These are phyloP conservation scores for Candida sanyaensis DNA, from an alignment of 1,139 yeast species.

Conservation along the genomic window DNA sequence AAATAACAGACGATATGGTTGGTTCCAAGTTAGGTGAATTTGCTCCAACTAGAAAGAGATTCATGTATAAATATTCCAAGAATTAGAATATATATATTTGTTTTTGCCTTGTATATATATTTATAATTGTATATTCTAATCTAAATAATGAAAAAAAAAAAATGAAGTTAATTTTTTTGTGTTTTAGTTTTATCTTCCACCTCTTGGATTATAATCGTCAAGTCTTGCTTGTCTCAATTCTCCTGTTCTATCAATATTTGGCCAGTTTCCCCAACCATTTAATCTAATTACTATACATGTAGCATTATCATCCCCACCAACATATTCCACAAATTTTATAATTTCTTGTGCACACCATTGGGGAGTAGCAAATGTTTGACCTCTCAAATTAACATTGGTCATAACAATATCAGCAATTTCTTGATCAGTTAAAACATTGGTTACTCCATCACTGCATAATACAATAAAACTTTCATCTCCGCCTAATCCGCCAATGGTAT, in stretches of 20 bases:
- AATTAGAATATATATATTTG: slow-evolving; percentile 28
- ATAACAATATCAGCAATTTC: slow-evolving; percentile 87
- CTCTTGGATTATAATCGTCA: slow-evolving; percentile 47
- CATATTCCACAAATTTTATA: slow-evolving; percentile 76
- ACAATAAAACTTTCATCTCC: slow-evolving; percentile 85
- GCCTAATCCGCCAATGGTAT: slow-evolving; percentile 54
- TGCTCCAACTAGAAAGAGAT: slow-evolving; percentile 89
- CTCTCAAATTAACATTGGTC: slow-evolving; percentile 66
- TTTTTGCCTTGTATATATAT: slow-evolving; percentile 1
- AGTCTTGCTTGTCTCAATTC: slow-evolving; percentile 73
- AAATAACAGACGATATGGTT: slow-evolving; percentile 92
- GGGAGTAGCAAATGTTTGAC: slow-evolving; percentile 75
- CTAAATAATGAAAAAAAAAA: background rate
- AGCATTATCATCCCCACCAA: slow-evolving; percentile 95
- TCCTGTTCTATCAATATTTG: slow-evolving; percentile 79
- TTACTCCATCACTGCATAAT: slow-evolving; percentile 83
- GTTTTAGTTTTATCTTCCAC: slow-evolving; percentile 14
- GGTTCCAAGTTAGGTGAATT: slow-evolving; percentile 96
- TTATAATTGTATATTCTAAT: background rate
- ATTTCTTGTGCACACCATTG: slow-evolving; percentile 86
- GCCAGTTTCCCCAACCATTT: slow-evolving; percentile 96
- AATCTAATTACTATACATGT: slow-evolving; percentile 81
- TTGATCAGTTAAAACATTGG: slow-evolving; percentile 80
- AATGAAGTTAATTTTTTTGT: background rate
- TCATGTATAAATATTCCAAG: slow-evolving; percentile 75